A percentile compares a stretch with the other conserved stretches of the same genome.
phyloP scores from a whole-genome alignment of 345 rosid genomes.

The Hypericum perforatum region DNA sequence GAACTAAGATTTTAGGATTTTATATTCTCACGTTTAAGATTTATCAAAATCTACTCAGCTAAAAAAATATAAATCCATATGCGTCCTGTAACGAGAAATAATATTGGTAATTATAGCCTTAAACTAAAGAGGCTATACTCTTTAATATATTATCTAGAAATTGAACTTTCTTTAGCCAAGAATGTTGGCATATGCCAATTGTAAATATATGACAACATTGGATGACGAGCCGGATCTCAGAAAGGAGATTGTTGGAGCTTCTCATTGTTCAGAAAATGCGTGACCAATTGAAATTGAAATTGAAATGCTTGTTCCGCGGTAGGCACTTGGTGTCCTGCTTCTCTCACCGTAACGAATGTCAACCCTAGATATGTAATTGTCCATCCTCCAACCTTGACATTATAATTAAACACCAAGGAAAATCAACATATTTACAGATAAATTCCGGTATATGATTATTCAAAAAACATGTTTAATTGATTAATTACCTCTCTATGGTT shows the following conservation, averaged over 20 bases:
- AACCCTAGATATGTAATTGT: not conserved
- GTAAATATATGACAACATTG: not conserved
- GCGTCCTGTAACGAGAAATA: too few species aligned
- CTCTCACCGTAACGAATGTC: conserved; percentile 1
- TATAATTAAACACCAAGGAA: not conserved
- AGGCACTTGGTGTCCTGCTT: not conserved
- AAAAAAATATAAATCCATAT: too few species aligned
- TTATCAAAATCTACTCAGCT: too few species aligned
- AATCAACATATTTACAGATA: not conserved
- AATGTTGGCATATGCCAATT: too few species aligned
- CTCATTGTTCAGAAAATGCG: not conserved
- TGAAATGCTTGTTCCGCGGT: not conserved
- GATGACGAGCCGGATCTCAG: not conserved
- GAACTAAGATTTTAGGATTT: too few species aligned
- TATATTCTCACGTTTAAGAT: too few species aligned
- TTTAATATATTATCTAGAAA: too few species aligned
- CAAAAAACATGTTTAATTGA: not conserved
- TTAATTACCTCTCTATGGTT: not conserved
- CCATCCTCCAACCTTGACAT: conserved; percentile 1
- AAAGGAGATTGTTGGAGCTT: not conserved
- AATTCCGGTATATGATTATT: not conserved
- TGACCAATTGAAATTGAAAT: not conserved
- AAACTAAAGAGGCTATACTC: too few species aligned
- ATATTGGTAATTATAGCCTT: too few species aligned
- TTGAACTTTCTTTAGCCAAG: too few species aligned